Base-by-base conservation (phyloP, 2,329 filamentous ascomycete species). In the Epichloe gansuensis region DNA sequence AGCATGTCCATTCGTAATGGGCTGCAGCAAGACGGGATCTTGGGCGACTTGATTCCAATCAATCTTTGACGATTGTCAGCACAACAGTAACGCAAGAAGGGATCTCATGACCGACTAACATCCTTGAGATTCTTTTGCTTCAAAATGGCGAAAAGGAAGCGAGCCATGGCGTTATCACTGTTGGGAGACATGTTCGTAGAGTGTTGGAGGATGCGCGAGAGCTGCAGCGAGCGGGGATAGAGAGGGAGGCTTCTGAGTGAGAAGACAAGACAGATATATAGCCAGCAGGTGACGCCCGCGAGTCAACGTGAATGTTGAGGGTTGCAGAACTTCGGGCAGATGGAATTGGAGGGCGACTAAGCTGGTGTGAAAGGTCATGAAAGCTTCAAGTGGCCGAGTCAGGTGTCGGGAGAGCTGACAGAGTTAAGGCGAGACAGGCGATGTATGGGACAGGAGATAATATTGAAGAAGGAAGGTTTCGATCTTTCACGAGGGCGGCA, bases 51-150 rank as follows among this genome's bases (percentile, higher is more conserved):
- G 65, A 55, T 75, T 75, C 78, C 78, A 82, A 62, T 82, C 75
- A 60, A 82, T 79, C 78, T 82, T 52, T 23, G 48, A 28, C 13
- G 25, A 34, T 8, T 46, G 49, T 55, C 48, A 56, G 52, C 35
- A 38, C 17, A 23, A 23, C 17, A 49, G 21, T 17, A 34, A 37
- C 35, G 38, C 37, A 50, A 4, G 15, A 12, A n/a, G 8, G 7
- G 12, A 31, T 23, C 4, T 28, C 28, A 23, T 31, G 3, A 7
- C 23, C 55, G 41, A 71, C 78, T 72, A 65, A 82, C 78, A 67
- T 81, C 76, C 61, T 80, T 81, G 50, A 81, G 72, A 54, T 72
- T 76, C 66, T 80, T 81, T 66, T 82, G 78, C 63, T 74, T 73
- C 54, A 82, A 60, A 54, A 82, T 81, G 39, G 78, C 78, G 59